Evolutionary conservation across 768 basidiomycete genomes (phyloP), one percentile per base, ranked within the genome.

Genomic region (Rickenella mellea): DNA sequence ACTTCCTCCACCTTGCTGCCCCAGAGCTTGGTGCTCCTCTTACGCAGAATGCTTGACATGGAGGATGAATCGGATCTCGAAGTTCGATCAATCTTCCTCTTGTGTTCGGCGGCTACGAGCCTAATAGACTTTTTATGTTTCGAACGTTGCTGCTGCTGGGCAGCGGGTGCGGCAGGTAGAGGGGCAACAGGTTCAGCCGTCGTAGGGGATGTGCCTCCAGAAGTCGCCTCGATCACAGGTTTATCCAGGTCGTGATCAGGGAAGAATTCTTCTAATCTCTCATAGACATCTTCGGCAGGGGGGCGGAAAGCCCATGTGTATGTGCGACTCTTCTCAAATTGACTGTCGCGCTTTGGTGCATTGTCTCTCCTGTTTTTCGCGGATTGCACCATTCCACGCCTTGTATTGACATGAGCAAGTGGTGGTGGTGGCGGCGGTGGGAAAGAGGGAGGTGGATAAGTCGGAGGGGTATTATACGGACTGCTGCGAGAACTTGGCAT

Each of bases 181-280:
- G 60, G 53, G 6, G 49, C 44, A 2, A 65, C 57, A 8, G 71
- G 66, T 20, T 87, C 85, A 7, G 66, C 66, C 19, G 73, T 59
- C 2, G 81, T 84, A 1, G 89, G 86, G 2, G 85, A 87, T 3
- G 82, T 80, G 30, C 83, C 83, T 8, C 87, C 83, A 3, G 80
- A 84, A 29, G 70, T 73, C 25, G 83, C 79, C 51, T 98, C 94
- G 41, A 97, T 86, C 49, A 98, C 83, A 2, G 93, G 92, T 56
- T 91, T 86, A 60, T 98, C 96, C 37, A 98, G 76, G 55, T 97
- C 92, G 56, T 96, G 88, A 49, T 85, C 82, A 1, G 94, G 93
- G 72, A 99, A 99, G 68, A 89, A 97, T 47, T 84, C 80, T 51
- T 97, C 89, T 6, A 99, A 71, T 43, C 86, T 80, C 31, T 97